Evolutionary conservation across 768 basidiomycete genomes (phyloP), one percentile per base, ranked within the genome.

Genomic region (Lyophyllum semitale): DNA sequence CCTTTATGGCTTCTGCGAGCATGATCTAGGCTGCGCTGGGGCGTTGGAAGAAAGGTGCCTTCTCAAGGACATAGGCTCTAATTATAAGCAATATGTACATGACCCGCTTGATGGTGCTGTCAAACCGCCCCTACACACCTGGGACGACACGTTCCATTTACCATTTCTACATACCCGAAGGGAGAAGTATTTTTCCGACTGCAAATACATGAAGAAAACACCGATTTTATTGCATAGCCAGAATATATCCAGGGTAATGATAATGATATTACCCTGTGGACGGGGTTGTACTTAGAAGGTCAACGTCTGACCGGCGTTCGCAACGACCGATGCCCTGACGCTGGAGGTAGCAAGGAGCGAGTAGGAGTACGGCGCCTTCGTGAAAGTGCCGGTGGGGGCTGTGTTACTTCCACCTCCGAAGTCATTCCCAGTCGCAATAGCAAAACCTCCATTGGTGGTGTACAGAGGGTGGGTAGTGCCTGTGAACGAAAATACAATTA

Each of bases 401-500:
- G 69, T 67, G 67, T 71, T 69, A 17, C 52, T 45, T 18, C 63
- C 71, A 29, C 66, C 70, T 47, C 71, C 72, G 29, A 70, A 71
- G 62, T 73, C 70, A 49, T 74, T 74, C 13, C 73, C 76, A 30
- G 50, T 63, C 23, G 73, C 73, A 32, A 75, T 74, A 48, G 74
- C 77, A 47, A 67, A 79, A 9, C 77, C 77, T 4, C 54, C 71
- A 48, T 77, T 73, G 45, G 76, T 77, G 13, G 70, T 59, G 63
- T 76, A 78, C 45, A 78, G 53, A 17, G 77, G 72, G 65, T 77
- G 71, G 58, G 68, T 62, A 35, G 71, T 70, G 43, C 70, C 63
- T 67, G 26, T 20, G 11, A 38, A 30, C n/a, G 18, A 22, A n/a
- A 9, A 29, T 30, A 20, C 11, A 20, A 38, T 49, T 9, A 51